Conservation (phyloP, 768 basidiomycete species). For the Naganishia onofrii region DNA sequence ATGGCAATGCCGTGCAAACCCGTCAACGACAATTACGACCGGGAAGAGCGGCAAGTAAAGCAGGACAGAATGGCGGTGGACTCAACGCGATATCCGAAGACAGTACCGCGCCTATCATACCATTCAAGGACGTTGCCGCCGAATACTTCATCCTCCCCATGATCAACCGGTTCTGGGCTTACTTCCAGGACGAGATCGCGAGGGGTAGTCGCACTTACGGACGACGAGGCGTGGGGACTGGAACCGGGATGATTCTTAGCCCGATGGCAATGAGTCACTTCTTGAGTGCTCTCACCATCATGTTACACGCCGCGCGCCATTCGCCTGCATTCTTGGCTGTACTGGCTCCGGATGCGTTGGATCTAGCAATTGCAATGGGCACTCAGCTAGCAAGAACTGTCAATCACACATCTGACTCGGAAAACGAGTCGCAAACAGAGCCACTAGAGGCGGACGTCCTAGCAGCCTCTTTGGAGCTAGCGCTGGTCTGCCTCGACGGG, state of each 20-base stretch:
- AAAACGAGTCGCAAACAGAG: slow-evolving; percentile 42
- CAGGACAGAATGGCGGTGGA: not conserved
- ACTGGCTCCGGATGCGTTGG: slow-evolving; percentile 75
- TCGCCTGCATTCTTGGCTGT: slow-evolving; percentile 76
- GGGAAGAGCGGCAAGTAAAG: not conserved
- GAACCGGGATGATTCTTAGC: slow-evolving; percentile 77
- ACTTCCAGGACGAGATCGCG: slow-evolving; percentile 77
- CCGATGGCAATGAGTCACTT: slow-evolving; percentile 73
- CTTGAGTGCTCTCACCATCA: slow-evolving; percentile 69
- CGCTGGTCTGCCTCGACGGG: slow-evolving; percentile 71
- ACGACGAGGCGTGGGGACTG: slow-evolving; percentile 59
- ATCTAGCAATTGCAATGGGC: slow-evolving; percentile 77
- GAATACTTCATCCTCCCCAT: slow-evolving; percentile 86
- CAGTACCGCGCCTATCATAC: slow-evolving; percentile 37
- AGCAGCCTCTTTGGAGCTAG: slow-evolving; percentile 71
- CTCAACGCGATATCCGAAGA: slow-evolving; percentile 12
- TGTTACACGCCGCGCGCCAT: slow-evolving; percentile 78
- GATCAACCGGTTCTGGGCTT: slow-evolving; percentile 91
- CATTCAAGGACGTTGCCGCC: slow-evolving; percentile 66
- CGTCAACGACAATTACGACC: slow-evolving; percentile 16
- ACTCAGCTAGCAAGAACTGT: slow-evolving; percentile 60
- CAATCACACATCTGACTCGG: slow-evolving; percentile 30
- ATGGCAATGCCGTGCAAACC: not conserved
- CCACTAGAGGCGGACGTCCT: slow-evolving; percentile 70
- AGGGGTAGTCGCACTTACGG: slow-evolving; percentile 59